Evolutionary conservation across 768 basidiomycete genomes (phyloP).

Genomic region (Strobilomyces echinocephalus): DNA sequence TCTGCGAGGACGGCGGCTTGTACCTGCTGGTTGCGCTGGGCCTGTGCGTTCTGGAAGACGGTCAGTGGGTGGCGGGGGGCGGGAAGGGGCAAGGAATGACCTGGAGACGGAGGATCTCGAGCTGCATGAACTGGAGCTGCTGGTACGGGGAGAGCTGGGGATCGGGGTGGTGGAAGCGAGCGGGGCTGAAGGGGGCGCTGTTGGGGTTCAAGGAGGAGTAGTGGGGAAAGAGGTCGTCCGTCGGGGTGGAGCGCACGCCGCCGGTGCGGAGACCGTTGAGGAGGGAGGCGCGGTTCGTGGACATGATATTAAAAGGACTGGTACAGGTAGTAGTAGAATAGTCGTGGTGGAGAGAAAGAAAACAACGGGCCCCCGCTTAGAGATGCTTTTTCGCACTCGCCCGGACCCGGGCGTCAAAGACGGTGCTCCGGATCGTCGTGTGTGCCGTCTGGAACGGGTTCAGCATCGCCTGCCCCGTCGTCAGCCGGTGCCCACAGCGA

Average conservation of each 20-base stretch:
- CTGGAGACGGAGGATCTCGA: constrained; percentile 80
- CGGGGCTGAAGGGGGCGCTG: constrained; percentile 43
- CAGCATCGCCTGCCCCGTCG: constrained; percentile 60
- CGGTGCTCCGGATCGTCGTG: constrained; percentile 67
- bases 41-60: constrained; percentile 52
- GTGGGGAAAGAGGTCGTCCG: constrained; percentile 29
- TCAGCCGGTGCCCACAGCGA: background rate
- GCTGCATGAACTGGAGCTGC: constrained; percentile 74
- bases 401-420: constrained; percentile 81
- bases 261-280: constrained; percentile 87
- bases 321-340: constrained; percentile 23
- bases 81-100: constrained; percentile 33
- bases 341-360: constrained; percentile 1
- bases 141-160: constrained; percentile 63
- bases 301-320: constrained; percentile 35
- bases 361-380: constrained; percentile 27
- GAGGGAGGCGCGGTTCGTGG: constrained; percentile 70
- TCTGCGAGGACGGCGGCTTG: constrained; percentile 68
- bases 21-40: constrained; percentile 55
- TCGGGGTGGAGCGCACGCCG: constrained; percentile 76
- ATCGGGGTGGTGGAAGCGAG: constrained; percentile 39
- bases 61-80: constrained; percentile 8
- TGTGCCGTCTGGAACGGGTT: constrained; percentile 98
- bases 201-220: constrained; percentile 53
- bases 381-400: constrained; percentile 85